Evolutionary conservation across 2,329 filamentous ascomycete species (phyloP).

Genomic region (Bimuria novae-zelandiae): DNA sequence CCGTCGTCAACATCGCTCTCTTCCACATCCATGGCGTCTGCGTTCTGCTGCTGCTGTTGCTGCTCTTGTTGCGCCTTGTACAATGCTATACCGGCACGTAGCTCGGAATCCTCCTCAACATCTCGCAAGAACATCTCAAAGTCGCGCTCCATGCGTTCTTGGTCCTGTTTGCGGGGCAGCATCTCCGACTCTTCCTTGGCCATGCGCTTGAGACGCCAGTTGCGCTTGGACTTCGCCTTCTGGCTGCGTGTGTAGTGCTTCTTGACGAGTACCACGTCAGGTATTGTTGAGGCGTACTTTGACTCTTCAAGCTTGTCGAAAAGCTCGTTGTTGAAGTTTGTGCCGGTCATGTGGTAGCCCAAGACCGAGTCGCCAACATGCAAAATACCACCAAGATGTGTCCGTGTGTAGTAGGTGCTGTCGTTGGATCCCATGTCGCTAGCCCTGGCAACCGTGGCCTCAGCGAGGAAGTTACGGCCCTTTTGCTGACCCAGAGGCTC

Average conservation of each 20-base stretch:
- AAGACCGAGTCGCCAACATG: constrained; percentile 90
- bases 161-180: constrained; percentile 82
- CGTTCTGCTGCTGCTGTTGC: constrained; percentile 55
- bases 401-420: constrained; percentile 85
- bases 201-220: constrained; percentile 97
- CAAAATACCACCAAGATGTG: constrained; percentile 83
- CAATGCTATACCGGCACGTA: constrained; percentile 80
- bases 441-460: constrained; percentile 85
- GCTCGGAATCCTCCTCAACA: constrained; percentile 91
- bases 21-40: constrained; percentile 70
- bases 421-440: constrained; percentile 87
- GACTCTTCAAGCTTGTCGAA: constrained; percentile 84
- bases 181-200: constrained; percentile 85
- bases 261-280: constrained; percentile 95
- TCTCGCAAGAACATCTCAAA: constrained; percentile 98
- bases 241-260: constrained; percentile 91
- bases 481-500: constrained; percentile 76
- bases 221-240: constrained; percentile 65
- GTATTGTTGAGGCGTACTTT: constrained; percentile 77
- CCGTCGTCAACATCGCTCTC: constrained; percentile 54
- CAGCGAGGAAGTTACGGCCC: constrained; percentile 82
- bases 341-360: constrained; percentile 88
- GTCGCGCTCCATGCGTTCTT: constrained; percentile 85
- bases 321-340: constrained; percentile 89
- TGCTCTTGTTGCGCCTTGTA: constrained; percentile 73